Percentiles rank a stretch among this genome's conserved stretches.
Conservation (phyloP, 106 monocot species). For the Platanthera guangdongensis region DNA sequence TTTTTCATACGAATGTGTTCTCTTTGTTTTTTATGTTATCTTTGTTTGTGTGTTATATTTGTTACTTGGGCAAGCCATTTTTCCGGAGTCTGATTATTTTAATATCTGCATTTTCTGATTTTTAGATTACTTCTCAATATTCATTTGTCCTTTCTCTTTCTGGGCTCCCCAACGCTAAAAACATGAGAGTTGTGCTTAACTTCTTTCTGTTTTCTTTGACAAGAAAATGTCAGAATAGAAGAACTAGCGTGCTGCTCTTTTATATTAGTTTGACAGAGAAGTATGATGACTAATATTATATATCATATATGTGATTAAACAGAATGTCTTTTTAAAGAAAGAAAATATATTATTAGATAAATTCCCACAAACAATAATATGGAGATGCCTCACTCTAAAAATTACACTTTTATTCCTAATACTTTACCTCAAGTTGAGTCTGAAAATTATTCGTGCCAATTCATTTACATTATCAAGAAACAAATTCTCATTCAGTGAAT, state of each 20-base stretch:
- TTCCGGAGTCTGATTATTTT: background rate
- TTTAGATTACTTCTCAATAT: background rate
- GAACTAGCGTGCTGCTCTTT: background rate
- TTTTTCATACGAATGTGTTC: background rate
- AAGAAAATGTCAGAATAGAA: background rate
- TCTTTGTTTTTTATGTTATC: background rate
- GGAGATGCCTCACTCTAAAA: too few species aligned
- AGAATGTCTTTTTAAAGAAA: too few species aligned
- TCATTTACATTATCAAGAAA: too few species aligned
- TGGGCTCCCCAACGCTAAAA: background rate
- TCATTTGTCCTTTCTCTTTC: background rate
- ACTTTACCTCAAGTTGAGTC: too few species aligned
- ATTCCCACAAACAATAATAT: too few species aligned
- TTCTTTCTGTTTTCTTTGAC: background rate
- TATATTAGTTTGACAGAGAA: too few species aligned
- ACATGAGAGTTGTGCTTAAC: background rate
- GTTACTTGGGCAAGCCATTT: background rate
- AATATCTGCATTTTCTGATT: background rate
- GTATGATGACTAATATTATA: too few species aligned
- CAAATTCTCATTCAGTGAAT: too few species aligned
- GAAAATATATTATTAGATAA: too few species aligned
- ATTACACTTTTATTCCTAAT: too few species aligned
- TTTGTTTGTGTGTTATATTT: background rate
- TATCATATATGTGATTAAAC: too few species aligned
- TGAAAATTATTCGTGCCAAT: too few species aligned